A percentile compares a stretch with the other conserved stretches of the same genome.
Evolutionary conservation across 257 asterid species (phyloP).

Genomic region (Mentha longifolia): DNA sequence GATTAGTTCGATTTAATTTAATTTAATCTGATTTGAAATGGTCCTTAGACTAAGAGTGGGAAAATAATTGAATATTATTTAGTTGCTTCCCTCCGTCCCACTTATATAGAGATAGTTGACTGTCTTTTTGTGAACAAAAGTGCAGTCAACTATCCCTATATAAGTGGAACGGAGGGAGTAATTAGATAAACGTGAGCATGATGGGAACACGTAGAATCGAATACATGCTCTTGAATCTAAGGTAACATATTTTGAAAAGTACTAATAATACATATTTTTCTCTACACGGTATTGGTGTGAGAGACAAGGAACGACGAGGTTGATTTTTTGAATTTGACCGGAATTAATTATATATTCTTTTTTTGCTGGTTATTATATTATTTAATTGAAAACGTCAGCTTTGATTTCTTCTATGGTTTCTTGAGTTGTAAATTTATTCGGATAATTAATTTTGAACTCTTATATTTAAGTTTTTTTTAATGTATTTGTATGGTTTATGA

Average conservation of each 20-base stretch:
- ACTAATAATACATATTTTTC: background rate
- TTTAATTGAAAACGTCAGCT: background rate
- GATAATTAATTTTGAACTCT: too few species aligned
- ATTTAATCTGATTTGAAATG: constrained; percentile 24
- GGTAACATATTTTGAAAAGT: constrained; percentile 12
- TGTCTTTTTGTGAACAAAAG: too few species aligned
- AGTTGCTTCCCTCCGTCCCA: too few species aligned
- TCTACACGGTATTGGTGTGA: constrained; percentile 23
- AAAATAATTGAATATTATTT: background rate
- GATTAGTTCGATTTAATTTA: background rate
- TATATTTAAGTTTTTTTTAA: too few species aligned
- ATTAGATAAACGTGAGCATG: constrained; percentile 27
- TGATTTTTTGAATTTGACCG: constrained; percentile 5
- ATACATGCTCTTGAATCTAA: constrained; percentile 1
- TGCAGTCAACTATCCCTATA: too few species aligned
- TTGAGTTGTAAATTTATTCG: background rate
- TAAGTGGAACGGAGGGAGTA: too few species aligned
- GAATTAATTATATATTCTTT: background rate
- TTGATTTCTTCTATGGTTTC: background rate
- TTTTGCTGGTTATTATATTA: background rate
- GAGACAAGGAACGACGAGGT: background rate
- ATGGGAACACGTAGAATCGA: constrained; percentile 23
- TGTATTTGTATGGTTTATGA: too few species aligned
- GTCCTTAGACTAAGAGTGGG: constrained; percentile 9
- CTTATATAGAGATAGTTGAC: too few species aligned